Evolutionary conservation across 192 early-diverging fungal species (phyloP).

Genomic region (Obelidium mucronatum): DNA sequence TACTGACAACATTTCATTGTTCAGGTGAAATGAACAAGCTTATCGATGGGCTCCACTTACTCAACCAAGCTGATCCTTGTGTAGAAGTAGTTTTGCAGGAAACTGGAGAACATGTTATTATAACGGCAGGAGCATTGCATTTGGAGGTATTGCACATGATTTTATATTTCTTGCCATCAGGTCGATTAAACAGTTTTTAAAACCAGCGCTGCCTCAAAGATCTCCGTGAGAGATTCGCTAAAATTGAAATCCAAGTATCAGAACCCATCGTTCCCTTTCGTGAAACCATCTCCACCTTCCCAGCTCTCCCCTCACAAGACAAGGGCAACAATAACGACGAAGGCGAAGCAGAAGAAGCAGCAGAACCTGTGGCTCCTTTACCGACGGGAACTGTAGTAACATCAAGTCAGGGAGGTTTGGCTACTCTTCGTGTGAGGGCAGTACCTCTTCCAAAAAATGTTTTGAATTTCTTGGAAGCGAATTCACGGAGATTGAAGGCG

Average conservation of each 20-base stretch:
- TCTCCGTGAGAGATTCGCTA: constrained; percentile 91
- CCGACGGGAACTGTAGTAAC: constrained; percentile 71
- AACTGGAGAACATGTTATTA: constrained; percentile 96
- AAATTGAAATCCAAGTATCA: constrained; percentile 92
- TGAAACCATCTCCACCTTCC: constrained; percentile 79
- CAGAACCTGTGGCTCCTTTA: constrained; percentile 29
- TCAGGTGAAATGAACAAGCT: constrained; percentile 84
- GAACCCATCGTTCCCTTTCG: constrained; percentile 97
- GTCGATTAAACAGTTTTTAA: constrained; percentile 13
- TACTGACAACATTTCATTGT: not conserved
- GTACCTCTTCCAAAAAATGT: constrained; percentile 75
- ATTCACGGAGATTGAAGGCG: constrained; percentile 60
- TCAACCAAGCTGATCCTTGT: constrained; percentile 95
- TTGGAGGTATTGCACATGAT: constrained; percentile 78
- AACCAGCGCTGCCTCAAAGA: constrained; percentile 88
- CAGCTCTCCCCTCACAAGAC: constrained; percentile 32
- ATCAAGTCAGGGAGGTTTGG: constrained; percentile 65
- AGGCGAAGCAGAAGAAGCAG: not conserved
- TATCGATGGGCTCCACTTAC: constrained; percentile 81
- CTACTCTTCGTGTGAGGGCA: constrained; percentile 68
- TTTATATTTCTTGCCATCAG: constrained; percentile 16
- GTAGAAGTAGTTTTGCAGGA: constrained; percentile 92
- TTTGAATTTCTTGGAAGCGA: constrained; percentile 59
- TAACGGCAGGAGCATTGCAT: constrained; percentile 97
- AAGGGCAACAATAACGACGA: not conserved